phyloP scores from a whole-genome alignment of 2,329 filamentous ascomycete species.

The Tolypocladium inflatum region DNA sequence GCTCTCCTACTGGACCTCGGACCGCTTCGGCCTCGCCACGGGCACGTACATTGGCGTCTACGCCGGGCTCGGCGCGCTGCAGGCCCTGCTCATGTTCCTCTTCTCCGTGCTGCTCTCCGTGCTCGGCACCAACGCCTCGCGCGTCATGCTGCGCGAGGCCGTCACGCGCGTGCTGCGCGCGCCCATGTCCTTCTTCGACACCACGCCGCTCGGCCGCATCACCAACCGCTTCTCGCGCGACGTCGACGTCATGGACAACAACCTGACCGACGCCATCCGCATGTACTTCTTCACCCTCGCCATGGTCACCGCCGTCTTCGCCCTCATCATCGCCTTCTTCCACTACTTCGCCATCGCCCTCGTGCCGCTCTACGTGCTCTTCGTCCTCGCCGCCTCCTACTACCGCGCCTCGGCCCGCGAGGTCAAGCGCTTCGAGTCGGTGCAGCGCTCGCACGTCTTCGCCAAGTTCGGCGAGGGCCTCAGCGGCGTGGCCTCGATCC shows the following conservation, averaged over 20 bases:
- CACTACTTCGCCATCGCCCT: constrained; percentile 67
- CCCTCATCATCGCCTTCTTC: constrained; percentile 90
- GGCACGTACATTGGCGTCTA: constrained; percentile 66
- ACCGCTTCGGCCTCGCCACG: constrained; percentile 58
- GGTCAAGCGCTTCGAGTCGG: constrained; percentile 87
- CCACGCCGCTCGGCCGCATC: constrained; percentile 87
- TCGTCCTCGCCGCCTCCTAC: constrained; percentile 75
- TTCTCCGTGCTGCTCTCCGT: constrained; percentile 74
- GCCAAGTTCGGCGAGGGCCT: constrained; percentile 87
- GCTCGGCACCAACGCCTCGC: constrained; percentile 72
- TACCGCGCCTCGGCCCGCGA: constrained; percentile 88
- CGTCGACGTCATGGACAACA: constrained; percentile 95
- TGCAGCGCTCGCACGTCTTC: constrained; percentile 80
- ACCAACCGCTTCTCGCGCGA: constrained; percentile 95
- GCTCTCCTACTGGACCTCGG: constrained; percentile 88
- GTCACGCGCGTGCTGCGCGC: constrained; percentile 66
- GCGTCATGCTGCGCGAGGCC: constrained; percentile 69
- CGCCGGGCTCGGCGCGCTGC: constrained; percentile 59
- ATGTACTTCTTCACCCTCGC: constrained; percentile 85
- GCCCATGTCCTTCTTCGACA: constrained; percentile 92
- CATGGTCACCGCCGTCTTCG: constrained; percentile 76
- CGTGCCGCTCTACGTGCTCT: constrained; percentile 60
- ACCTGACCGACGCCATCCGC: constrained; percentile 75
- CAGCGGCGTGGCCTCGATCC: constrained; percentile 72
- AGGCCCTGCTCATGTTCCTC: constrained; percentile 67